phyloP scores from a whole-genome alignment of 345 rosid species.

The Garcia nutans region DNA sequence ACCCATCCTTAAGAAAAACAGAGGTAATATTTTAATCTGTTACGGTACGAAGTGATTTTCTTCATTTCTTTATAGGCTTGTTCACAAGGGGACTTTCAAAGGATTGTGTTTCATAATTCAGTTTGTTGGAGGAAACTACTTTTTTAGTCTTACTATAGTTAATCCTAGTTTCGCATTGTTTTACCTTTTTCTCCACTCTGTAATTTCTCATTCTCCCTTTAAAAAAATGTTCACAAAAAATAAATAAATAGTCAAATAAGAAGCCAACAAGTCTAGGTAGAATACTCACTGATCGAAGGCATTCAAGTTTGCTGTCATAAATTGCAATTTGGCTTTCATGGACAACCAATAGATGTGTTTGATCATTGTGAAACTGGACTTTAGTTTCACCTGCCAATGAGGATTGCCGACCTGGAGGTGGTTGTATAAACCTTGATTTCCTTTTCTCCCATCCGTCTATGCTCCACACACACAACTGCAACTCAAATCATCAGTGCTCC shows the following conservation, averaged over 20 bases:
- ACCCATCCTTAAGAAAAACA: not conserved
- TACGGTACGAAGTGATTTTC: not conserved
- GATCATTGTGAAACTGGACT: conserved; percentile 54
- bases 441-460: conserved; percentile 77
- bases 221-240: not conserved
- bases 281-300: conserved; percentile 39
- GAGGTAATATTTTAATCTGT: not conserved
- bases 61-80: not conserved
- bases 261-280: not conserved
- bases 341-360: conserved; percentile 42
- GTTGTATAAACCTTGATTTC: conserved; percentile 37
- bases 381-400: conserved; percentile 40
- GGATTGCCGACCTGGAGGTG: conserved; percentile 41
- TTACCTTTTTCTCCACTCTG: not conserved
- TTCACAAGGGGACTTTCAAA: too few relatives aligned
- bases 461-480: conserved; percentile 72
- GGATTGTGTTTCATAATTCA: not conserved
- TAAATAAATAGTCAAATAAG: not conserved
- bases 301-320: conserved; percentile 49
- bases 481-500: not conserved
- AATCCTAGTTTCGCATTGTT: not conserved
- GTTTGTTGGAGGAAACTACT: not conserved
- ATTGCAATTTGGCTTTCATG: conserved; percentile 47
- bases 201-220: not conserved
- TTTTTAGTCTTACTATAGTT: not conserved